Conservation (phyloP, 2,329 filamentous ascomycete species). For the Paraphoma chrysanthemicola region DNA sequence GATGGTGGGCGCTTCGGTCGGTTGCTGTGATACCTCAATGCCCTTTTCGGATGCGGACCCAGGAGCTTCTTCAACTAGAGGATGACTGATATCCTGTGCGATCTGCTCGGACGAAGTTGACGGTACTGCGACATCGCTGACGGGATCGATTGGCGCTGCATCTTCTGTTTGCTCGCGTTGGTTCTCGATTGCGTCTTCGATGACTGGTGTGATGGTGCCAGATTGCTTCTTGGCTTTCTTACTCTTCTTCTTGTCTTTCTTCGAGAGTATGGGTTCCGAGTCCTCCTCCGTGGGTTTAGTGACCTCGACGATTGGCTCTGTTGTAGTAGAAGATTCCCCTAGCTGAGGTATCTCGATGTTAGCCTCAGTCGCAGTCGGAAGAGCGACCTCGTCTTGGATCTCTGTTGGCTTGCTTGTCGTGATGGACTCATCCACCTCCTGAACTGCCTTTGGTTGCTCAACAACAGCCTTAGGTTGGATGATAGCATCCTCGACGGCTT, state of each 20-base stretch:
- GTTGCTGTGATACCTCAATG: background rate
- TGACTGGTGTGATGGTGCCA: slow-evolving; percentile 12
- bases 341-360: background rate
- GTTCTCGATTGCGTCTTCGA: slow-evolving; percentile 9
- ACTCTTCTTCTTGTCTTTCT: slow-evolving; percentile 31
- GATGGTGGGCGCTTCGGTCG: background rate
- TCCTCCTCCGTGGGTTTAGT: slow-evolving; percentile 11
- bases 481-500: background rate
- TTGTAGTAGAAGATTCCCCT: background rate
- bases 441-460: background rate
- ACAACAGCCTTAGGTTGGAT: background rate
- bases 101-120: background rate
- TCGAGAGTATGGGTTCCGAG: slow-evolving; percentile 9
- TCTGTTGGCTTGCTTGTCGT: background rate
- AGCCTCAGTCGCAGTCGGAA: background rate
- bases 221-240: slow-evolving; percentile 33
- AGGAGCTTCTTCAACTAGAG: background rate
- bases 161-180: slow-evolving; percentile 3
- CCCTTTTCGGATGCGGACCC: background rate
- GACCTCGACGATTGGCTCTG: background rate
- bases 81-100: background rate
- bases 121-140: background rate
- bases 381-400: background rate
- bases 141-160: background rate
- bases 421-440: background rate